These are phyloP conservation scores for Mayamaea pseudoterrestris DNA, from an alignment of 108 stramenopile species.

Conservation along the genomic window DNA sequence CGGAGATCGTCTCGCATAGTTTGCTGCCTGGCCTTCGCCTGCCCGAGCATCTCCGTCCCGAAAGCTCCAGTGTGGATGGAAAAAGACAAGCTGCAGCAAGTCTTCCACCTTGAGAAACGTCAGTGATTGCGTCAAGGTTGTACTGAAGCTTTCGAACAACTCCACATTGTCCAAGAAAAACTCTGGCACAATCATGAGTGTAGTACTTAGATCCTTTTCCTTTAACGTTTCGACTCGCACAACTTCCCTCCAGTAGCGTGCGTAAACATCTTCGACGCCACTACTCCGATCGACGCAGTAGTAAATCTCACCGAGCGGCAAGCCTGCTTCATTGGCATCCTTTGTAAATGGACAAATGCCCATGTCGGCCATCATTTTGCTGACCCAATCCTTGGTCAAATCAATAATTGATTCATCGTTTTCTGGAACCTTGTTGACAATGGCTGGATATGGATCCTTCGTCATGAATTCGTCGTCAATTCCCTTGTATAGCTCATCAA, in stretches of 20 bases:
- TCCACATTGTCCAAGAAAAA: conserved; percentile 84
- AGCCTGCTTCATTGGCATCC: conserved; percentile 61
- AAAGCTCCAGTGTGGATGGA: conserved; percentile 92
- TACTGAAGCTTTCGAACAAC: conserved; percentile 81
- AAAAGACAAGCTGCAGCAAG: conserved; percentile 89
- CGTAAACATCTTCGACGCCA: conserved; percentile 82
- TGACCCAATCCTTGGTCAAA: conserved; percentile 58
- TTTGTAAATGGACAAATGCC: conserved; percentile 92
- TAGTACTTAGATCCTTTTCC: conserved; percentile 71
- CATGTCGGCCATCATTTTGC: conserved; percentile 80
- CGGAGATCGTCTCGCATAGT: conserved; percentile 87
- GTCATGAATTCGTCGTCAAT: conserved; percentile 38
- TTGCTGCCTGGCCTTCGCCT: conserved; percentile 69
- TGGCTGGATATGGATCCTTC: conserved; percentile 31
- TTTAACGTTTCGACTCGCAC: conserved; percentile 44
- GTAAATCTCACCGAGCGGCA: conserved; percentile 81
- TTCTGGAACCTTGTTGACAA: conserved; percentile 45
- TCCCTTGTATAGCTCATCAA: conserved; percentile 50
- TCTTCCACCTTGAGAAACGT: conserved; percentile 67
- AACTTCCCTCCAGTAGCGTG: conserved; percentile 85
- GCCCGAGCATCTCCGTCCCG: conserved; percentile 81
- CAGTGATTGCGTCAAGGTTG: conserved; percentile 81
- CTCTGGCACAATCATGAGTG: conserved; percentile 77
- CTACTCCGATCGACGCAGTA: conserved; percentile 66
- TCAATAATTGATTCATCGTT: conserved; percentile 52